Evolutionary conservation across 179 eudicot genomes (phyloP), one percentile per base, ranked within the genome.

Genomic region (Amaranthus tricolor): DNA sequence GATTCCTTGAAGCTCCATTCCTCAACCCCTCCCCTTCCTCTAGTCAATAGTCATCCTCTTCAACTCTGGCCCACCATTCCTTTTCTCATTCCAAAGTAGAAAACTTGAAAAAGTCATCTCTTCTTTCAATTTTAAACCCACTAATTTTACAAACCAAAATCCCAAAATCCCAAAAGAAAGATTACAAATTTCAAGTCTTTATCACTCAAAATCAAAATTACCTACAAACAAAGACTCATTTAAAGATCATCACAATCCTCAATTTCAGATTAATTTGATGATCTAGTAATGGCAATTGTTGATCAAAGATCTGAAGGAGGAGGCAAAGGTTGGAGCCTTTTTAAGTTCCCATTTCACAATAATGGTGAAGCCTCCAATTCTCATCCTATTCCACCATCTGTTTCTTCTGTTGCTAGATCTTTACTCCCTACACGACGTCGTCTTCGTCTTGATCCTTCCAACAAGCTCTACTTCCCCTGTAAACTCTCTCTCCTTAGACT

Each of bases 391-490:
- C 15, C 24, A 13, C 61, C 51, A 45, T 85, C 91, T 15, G 91
- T 91, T 21, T 80, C 92, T 60, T 89, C 96, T 15, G 91, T 91
- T 48, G 94, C 94, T 43, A 86, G 88, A 84, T 91, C 96, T 72
- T 73, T 91, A 53, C 83, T 91, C n/a, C 91, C 90, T 10, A 80
- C 85, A n/a, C 80, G 94, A 9, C 90, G 96, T 64, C 94, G 96
- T 74, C 85, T 91, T 31, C 88, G 90, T 53, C 96, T 91, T 71
- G 96, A 91, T 86, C 96, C 96, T 0, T 45, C 91, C 10, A 85
- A 61, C 60, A 91, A 88, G 83, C 96, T 91, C 69, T 91, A 79
- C 75, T 91, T 91, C 51, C 96, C 96, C 0, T 86, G 96, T 91
- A 81, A 16, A 6, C 12, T 57, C 65, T 53, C 53, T 62, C 67